Evolutionary conservation across 352 stramenopile species (phyloP), one percentile per base, ranked within the genome.

Genomic region (Globisporangium cylindrosporum): DNA sequence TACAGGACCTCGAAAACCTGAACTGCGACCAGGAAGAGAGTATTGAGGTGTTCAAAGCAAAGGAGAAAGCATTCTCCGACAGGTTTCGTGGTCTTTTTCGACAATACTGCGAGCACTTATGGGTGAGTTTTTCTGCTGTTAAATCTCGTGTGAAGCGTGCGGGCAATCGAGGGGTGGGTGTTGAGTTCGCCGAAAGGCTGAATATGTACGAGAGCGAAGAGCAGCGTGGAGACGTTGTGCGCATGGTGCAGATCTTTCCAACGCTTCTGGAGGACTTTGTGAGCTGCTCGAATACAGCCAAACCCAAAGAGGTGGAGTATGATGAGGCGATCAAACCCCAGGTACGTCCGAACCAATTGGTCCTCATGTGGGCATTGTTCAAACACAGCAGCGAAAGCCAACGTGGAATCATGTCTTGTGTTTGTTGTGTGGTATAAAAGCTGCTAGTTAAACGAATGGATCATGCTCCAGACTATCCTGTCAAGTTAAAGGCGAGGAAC

Each of bases 171-270:
- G 20, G 49, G 4, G n/a, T n/a, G 1, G 56, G 12, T 49, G 32
- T 3, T 32, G n/a, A 61, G 34, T 24, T 61, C 1, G 7, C 9
- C n/a, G 24, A 65, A 27, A 53, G 46, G 8, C 18, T 38, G 22
- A 32, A 54, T 1, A 51, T 70, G 12, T 70, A 76, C 22, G 62
- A 70, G 5, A 22, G 70, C 18, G 73, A 64, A 24, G 49, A 59
- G 10, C 43, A 41, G 4, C 68, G 68, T 38, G 78, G 78, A 3
- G 76, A 89, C 29, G 41, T 86, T 0, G 48, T 82, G 27, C 53
- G 75, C 51, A 70, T 88, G 71, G 62, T 90, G 56, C 81, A 84
- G 25, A 51, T 83, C 15, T 84, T 90, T 15, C 78, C 84, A 4
- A 64, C 70, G 24, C 62, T 89, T 24, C 53, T 92, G 58, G 79